Conservation (phyloP, 352 stramenopile species). For the Phytophthora ramorum region DNA sequence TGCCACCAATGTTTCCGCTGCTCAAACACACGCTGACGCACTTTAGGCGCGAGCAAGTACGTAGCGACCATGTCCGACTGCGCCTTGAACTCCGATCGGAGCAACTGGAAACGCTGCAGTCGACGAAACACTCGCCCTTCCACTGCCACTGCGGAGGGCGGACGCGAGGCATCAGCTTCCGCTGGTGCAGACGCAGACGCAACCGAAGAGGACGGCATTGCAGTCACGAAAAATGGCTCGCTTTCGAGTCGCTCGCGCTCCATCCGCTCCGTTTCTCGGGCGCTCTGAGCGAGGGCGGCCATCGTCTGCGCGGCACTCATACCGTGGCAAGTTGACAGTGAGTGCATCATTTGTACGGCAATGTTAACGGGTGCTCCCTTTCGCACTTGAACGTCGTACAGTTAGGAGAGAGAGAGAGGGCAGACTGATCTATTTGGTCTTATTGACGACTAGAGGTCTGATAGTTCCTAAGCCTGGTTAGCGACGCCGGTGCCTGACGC, state of each 20-base stretch:
- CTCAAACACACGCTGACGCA: conserved; percentile 36
- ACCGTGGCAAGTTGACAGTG: conserved; percentile 2
- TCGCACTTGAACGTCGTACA: conserved; percentile 9
- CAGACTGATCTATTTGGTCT: too few relatives aligned
- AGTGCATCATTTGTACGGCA: neutral
- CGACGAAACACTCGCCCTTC: conserved; percentile 48
- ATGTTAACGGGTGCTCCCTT: conserved; percentile 11
- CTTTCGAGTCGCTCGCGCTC: conserved; percentile 40
- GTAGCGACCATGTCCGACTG: conserved; percentile 43
- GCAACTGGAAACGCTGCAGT: conserved; percentile 41
- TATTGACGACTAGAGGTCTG: too few relatives aligned
- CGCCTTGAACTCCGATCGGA: conserved; percentile 38
- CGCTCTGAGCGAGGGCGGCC: conserved; percentile 38
- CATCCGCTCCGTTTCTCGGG: conserved; percentile 31
- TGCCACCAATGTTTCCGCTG: conserved; percentile 42
- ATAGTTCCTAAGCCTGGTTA: too few relatives aligned
- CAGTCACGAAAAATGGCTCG: conserved; percentile 29
- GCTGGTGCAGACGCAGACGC: neutral
- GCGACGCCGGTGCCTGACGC: too few relatives aligned
- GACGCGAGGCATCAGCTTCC: neutral
- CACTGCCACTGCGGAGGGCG: conserved; percentile 10
- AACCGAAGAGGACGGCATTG: conserved; percentile 13
- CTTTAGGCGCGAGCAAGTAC: conserved; percentile 40
- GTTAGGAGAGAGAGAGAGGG: too few relatives aligned
- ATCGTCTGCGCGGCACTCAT: conserved; percentile 45